phyloP scores from a whole-genome alignment of 2,329 filamentous ascomycete genomes.

The Pseudogymnoascus sp. region DNA sequence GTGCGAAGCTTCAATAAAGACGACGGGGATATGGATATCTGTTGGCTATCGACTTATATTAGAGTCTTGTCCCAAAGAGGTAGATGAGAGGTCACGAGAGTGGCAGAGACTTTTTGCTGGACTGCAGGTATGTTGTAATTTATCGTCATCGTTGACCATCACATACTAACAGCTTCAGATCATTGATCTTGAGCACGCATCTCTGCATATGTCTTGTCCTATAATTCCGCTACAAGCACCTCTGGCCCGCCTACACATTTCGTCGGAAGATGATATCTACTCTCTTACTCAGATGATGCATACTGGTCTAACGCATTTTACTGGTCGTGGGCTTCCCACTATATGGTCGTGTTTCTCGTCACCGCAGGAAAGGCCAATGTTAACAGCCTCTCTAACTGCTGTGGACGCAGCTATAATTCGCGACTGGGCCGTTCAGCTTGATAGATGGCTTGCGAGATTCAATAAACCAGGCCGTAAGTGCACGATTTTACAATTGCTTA shows the following conservation, averaged over 20 bases:
- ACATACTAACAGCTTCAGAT: slow-evolving; percentile 26
- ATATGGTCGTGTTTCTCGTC: slow-evolving; percentile 36
- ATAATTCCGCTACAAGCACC: slow-evolving; percentile 35
- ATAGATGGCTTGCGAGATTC: slow-evolving; percentile 36
- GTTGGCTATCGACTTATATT: slow-evolving; percentile 35
- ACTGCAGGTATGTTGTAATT: slow-evolving; percentile 20
- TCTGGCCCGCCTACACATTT: slow-evolving; percentile 30
- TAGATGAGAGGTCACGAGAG: slow-evolving; percentile 32
- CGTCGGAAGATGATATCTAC: slow-evolving; percentile 34
- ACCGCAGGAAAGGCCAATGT: slow-evolving; percentile 16
- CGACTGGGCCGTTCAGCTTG: slow-evolving; percentile 35
- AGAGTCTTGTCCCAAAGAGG: slow-evolving; percentile 34
- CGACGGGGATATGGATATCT: slow-evolving; percentile 37
- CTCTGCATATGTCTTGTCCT: slow-evolving; percentile 34
- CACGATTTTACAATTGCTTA: not conserved
- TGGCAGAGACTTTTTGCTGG: slow-evolving; percentile 35
- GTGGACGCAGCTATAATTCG: slow-evolving; percentile 35
- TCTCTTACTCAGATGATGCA: slow-evolving; percentile 38
- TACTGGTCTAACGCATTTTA: slow-evolving; percentile 35
- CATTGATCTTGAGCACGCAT: slow-evolving; percentile 37
- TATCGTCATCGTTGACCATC: not conserved
- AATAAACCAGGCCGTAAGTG: slow-evolving; percentile 19
- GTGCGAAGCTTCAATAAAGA: slow-evolving; percentile 34
- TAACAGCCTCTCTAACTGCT: slow-evolving; percentile 30
- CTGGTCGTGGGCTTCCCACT: slow-evolving; percentile 34